Base-by-base conservation (phyloP, 2,329 filamentous ascomycete genomes). In the Capronia epimyces region DNA sequence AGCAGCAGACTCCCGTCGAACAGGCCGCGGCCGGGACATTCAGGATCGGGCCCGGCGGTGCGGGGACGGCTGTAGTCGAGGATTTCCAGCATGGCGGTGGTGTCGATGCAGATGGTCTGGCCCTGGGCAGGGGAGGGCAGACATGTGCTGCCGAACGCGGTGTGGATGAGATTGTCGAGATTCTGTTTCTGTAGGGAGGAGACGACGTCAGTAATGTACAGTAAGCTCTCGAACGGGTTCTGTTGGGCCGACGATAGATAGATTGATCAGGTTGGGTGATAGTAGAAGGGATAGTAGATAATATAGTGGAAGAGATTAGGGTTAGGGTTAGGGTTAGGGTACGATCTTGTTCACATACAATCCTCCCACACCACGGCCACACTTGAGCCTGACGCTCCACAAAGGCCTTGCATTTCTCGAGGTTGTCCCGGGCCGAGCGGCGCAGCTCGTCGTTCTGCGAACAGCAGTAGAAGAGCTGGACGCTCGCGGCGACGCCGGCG, bases 401-500 rank as follows among this genome's bases (percentile, higher is more conserved):
- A 31, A 46, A 46, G 7, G 43, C 31, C 18, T 24, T 46, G 43
- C 43, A 46, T 16, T 36, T 46, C 13, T 46, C 43, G 18, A 46
- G 24, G 21, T 36, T 36, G 6, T 46, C 43, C 9, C 20, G 43
- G 18, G 43, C 29, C 8, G 18, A 36, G 18, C 27, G 29, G 8
- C 43, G 36, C 29, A 46, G 10, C 21, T 46, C 43, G 13, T 46
- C 43, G 22, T 46, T 46, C 43, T 46, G 43, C 2, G 43, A 46
- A 32, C 75, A 77, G 57, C 74, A 77, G 53, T 76, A 78, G 55
- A 77, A 78, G 0, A 78, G 65, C 46, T 78, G 75, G 1, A 77
- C 75, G 0, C 74, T 77, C 0, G 75, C 75, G 0, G 75, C 75
- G 21, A 78, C 75, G 2, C 74, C 74, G 1, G 75, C 75, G 1